phyloP scores from a whole-genome alignment of 2,329 filamentous ascomycete genomes.

The Colletotrichum ledebouriae region DNA sequence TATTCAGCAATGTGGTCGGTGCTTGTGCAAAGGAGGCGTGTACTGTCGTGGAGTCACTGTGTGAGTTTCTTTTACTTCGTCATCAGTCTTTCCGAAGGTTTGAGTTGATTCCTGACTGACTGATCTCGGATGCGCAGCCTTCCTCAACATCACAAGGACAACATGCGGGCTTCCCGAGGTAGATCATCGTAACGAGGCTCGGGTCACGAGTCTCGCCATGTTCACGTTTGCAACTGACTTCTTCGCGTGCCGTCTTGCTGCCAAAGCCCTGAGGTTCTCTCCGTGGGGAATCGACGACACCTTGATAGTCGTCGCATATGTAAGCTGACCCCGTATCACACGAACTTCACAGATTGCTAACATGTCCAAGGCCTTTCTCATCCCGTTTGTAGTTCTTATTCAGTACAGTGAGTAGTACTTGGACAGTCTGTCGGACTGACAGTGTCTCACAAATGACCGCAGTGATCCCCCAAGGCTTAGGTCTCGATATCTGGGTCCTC shows the following conservation, averaged over 20 bases:
- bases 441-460: background rate
- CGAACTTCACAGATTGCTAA: background rate
- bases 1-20: slow-evolving; percentile 20
- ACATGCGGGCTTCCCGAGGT: slow-evolving; percentile 17
- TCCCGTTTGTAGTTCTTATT: slow-evolving; percentile 12
- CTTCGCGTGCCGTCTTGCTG: slow-evolving; percentile 11
- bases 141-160: slow-evolving; percentile 29
- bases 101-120: background rate
- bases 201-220: slow-evolving; percentile 26
- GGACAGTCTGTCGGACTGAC: too few species aligned
- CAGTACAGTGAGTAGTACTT: slow-evolving; percentile 4
- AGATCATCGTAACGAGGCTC: slow-evolving; percentile 20
- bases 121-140: slow-evolving; percentile 6
- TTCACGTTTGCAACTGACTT: slow-evolving; percentile 18
- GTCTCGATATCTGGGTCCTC: slow-evolving; percentile 63
- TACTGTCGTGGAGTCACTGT: slow-evolving; percentile 12
- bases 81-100: rapidly evolving
- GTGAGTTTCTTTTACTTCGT: background rate
- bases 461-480: slow-evolving; percentile 56
- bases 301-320: slow-evolving; percentile 10
- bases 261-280: slow-evolving; percentile 18
- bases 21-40: slow-evolving; percentile 18
- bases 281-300: slow-evolving; percentile 20
- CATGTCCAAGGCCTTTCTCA: background rate
- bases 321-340: background rate